These are phyloP conservation scores for Neoboletus magnificus DNA, from an alignment of 768 basidiomycete genomes.

Conservation along the genomic window DNA sequence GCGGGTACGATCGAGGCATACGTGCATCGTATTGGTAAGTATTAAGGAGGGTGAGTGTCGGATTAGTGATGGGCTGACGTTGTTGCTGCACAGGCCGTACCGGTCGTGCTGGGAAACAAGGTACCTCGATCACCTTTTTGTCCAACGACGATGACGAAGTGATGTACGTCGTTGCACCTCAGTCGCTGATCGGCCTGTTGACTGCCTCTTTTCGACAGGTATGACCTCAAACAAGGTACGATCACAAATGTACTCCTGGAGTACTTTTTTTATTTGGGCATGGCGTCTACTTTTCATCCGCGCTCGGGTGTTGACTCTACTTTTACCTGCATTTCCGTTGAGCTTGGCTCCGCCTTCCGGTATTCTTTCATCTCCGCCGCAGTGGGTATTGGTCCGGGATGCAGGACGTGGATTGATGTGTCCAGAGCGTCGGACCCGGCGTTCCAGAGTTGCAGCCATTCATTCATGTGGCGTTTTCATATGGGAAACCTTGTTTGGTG, in stretches of 20 bases:
- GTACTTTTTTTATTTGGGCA: not conserved
- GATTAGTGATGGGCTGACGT: conserved; percentile 1
- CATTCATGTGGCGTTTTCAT: not conserved
- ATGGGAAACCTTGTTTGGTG: not conserved
- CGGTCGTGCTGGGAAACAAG: conserved; percentile 95
- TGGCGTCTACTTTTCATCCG: not conserved
- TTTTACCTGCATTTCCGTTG: conserved; percentile 3
- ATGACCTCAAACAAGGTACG: conserved; percentile 91
- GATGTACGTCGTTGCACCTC: conserved; percentile 60
- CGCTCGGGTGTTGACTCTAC: not conserved
- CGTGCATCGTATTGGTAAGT: conserved; percentile 93
- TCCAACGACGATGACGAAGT: conserved; percentile 96
- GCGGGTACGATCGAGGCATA: conserved; percentile 94
- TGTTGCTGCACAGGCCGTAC: conserved; percentile 71
- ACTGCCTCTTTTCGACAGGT: conserved; percentile 45
- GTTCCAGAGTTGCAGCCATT: not conserved
- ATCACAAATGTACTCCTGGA: not conserved
- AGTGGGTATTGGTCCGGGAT: not conserved
- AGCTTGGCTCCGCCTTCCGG: not conserved
- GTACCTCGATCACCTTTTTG: conserved; percentile 92
- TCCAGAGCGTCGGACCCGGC: conserved; percentile 6
- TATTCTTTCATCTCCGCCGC: conserved; percentile 12
- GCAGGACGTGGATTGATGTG: not conserved
- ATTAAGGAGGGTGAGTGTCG: not conserved
- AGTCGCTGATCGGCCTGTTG: not conserved